Percentiles rank a stretch among this genome's conserved stretches.
Conservation (phyloP, 768 basidiomycete genomes). For the Podaxis mareebaensis region DNA sequence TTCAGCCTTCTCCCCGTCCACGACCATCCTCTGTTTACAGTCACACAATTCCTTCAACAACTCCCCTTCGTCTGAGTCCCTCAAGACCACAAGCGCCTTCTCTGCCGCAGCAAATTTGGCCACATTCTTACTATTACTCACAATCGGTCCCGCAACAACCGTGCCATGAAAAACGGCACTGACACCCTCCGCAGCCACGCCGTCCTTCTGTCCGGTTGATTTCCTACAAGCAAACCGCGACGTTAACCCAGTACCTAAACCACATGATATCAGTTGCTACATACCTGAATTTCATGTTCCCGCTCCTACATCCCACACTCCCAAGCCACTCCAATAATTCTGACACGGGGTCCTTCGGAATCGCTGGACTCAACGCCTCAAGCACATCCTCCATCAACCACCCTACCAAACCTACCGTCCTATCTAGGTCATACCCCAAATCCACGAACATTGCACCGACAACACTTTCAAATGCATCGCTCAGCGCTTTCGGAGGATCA, state of each 20-base stretch:
- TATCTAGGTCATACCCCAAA: conserved; percentile 72
- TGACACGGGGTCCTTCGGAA: conserved; percentile 72
- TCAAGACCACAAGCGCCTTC: conserved; percentile 53
- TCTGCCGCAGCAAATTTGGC: conserved; percentile 72
- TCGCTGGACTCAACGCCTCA: conserved; percentile 52
- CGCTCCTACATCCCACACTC: conserved; percentile 51
- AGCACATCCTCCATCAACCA: conserved; percentile 69
- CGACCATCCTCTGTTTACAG: conserved; percentile 26
- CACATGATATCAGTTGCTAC: conserved; percentile 1
- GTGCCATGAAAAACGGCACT: conserved; percentile 60
- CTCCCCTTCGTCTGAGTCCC: conserved; percentile 45
- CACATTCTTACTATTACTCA: conserved; percentile 55
- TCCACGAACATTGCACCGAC: conserved; percentile 86
- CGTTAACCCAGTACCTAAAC: neutral
- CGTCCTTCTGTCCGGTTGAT: conserved; percentile 20
- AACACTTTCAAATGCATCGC: conserved; percentile 84
- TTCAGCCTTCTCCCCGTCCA: conserved; percentile 12
- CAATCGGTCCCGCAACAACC: conserved; percentile 59
- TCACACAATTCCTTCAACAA: conserved; percentile 41
- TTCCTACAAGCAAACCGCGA: conserved; percentile 21
- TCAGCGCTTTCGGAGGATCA: conserved; percentile 83
- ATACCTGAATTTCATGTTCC: conserved; percentile 25
- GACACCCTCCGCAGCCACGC: conserved; percentile 40
- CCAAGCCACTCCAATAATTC: conserved; percentile 70
- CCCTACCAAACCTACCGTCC: conserved; percentile 59